A percentile compares a stretch with the other conserved stretches of the same genome.
Conservation (phyloP, 2,329 filamentous ascomycete genomes). For the Penicillium sclerotigenum region DNA sequence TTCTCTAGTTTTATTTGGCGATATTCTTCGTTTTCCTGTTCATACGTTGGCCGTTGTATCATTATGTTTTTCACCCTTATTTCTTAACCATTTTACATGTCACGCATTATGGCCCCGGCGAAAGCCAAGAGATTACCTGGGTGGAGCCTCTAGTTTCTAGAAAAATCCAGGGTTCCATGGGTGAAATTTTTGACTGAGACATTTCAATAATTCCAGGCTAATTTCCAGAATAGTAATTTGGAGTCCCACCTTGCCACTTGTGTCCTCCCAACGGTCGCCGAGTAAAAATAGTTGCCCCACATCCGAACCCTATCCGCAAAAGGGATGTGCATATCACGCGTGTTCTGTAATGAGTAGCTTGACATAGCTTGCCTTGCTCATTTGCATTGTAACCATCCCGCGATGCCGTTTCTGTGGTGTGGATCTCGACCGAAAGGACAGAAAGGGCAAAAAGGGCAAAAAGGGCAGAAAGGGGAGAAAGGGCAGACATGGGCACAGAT, state of each 20-base stretch:
- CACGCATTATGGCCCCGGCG: not conserved
- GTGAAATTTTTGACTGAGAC: not conserved
- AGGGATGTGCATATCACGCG: not conserved
- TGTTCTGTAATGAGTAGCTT: not conserved
- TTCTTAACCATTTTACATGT: not conserved
- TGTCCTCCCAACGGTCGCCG: not conserved
- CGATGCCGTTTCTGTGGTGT: conserved; percentile 2
- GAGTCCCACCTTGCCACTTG: not conserved
- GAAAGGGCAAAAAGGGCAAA: no score
- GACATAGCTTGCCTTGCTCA: not conserved
- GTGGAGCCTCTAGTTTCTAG: not conserved
- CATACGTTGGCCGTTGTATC: not conserved
- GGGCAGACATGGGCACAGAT: not conserved
- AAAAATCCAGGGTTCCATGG: not conserved
- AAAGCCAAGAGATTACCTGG: not conserved
- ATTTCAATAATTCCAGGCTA: not conserved
- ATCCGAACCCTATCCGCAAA: not conserved
- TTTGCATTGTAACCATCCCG: not conserved
- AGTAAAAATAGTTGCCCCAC: not conserved
- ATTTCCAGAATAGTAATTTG: not conserved
- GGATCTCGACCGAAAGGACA: conserved; percentile 3
- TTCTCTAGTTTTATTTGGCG: conserved; percentile 3
- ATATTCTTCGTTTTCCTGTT: not conserved
- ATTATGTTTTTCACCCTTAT: not conserved
- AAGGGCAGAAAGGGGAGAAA: no score